Conservation (phyloP, 768 basidiomycete species). For the Tricholoma flavovirens region DNA sequence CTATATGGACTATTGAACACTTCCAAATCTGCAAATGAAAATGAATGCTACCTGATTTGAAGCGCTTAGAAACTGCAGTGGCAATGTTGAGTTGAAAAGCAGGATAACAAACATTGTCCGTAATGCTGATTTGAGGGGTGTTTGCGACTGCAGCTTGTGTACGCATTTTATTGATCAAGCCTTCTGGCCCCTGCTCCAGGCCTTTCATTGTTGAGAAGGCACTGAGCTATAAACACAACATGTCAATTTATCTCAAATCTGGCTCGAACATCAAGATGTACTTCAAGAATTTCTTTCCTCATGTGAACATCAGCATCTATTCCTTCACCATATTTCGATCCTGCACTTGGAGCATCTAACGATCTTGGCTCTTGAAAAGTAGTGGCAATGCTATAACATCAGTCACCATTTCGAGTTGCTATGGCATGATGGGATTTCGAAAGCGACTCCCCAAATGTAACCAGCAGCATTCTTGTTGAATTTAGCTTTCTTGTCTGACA, state of each 20-base stretch:
- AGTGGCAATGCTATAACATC: background rate
- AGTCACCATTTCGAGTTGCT: background rate
- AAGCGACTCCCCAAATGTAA: background rate
- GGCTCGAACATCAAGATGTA: background rate
- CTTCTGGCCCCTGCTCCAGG: background rate
- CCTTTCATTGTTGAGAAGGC: background rate
- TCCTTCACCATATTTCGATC: background rate
- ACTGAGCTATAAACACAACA: background rate
- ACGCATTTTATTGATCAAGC: background rate
- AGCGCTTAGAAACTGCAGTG: background rate
- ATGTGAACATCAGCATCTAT: background rate
- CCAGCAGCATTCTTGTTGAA: background rate
- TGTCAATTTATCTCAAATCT: background rate
- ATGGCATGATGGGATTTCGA: background rate
- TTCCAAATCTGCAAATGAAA: background rate
- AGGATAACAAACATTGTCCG: background rate
- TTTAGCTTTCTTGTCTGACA: background rate
- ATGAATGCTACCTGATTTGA: background rate
- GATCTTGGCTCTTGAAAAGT: background rate
- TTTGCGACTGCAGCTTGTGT: background rate
- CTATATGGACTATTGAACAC: background rate
- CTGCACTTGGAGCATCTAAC: background rate
- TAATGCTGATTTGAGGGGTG: background rate
- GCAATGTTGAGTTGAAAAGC: conserved; percentile 1
- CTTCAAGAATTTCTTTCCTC: background rate